Evolutionary conservation across 1,139 yeast species (phyloP), one percentile per base, ranked within the genome.

Genomic region (Hansenula sp.): DNA sequence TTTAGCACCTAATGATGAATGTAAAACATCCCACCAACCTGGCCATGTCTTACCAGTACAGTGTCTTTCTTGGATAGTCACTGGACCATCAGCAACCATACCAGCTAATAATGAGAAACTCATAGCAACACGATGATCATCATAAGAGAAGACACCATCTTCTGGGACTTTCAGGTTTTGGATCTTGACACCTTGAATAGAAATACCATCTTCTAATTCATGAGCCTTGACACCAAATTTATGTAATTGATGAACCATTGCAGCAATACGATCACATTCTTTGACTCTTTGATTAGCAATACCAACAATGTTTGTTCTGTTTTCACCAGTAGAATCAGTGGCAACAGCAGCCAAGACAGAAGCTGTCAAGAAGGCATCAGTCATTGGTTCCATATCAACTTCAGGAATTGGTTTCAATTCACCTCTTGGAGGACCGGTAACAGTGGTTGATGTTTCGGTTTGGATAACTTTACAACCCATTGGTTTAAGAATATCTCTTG

Each of bases 1-100:
- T 14, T 63, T 60, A 29, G 77, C 82, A 25, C 79, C 76, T 56
- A 92, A 79, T 44, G 72, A 66, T 42, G 84, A 76, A 56, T 81
- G 88, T 48, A 92, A 71, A 37, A 83, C 75, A 64, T 92, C 99
- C 98, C 98, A 92, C 98, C 98, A 92, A 34, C 97, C 97, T 17
- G 99, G 99, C 99, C 99, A 92, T 0, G 99, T 92, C 68, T 92
- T 92, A 44, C 94, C 95, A 3, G 96, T 94, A 60, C 97, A 88
- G 26, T 85, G 75, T 65, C 97, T 79, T 60, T 90, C 97, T 52
- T 83, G 78, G 44, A 92, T 79, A 50, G 80, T 70, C 2, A 85
- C 94, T 3, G 87, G 82, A 3, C 68, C 69, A 3, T 53, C 42
- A 46, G 73, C 61, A 11, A 71, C 69, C 49, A 73, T 61, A 32